Percentiles rank a stretch among this genome's conserved stretches.
Evolutionary conservation across 208 protist species (phyloP).

Genomic region (Leptomonas seymouri): DNA sequence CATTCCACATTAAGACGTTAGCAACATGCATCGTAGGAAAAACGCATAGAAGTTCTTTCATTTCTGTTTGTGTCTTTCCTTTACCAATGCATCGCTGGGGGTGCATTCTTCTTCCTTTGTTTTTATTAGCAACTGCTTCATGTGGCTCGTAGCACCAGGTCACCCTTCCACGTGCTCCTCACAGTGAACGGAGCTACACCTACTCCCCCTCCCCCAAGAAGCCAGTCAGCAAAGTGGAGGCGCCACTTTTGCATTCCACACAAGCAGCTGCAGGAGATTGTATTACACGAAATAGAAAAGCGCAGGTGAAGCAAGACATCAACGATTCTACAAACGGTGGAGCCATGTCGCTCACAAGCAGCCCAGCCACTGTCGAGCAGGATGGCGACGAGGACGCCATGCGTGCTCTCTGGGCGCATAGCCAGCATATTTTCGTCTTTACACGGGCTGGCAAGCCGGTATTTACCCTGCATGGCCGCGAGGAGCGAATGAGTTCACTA

Average conservation of each 20-base stretch:
- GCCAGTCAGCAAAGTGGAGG: no score
- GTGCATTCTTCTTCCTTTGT: no score
- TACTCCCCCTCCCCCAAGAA: no score
- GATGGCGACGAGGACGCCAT: not conserved
- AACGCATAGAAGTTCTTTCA: no score
- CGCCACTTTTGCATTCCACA: not conserved
- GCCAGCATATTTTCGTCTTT: conserved; percentile 85
- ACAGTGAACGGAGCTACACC: no score
- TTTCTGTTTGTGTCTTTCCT: no score
- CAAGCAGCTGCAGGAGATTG: not conserved
- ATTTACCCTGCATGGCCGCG: conserved; percentile 74
- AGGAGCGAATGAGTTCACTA: conserved; percentile 49
- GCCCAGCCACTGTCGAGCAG: not conserved
- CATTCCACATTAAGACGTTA: no score
- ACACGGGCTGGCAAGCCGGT: conserved; percentile 87
- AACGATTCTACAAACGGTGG: not conserved
- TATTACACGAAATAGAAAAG: not conserved
- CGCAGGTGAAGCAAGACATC: not conserved
- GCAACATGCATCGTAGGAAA: no score
- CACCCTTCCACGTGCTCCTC: no score
- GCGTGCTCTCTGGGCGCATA: conserved; percentile 39
- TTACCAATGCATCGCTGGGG: no score
- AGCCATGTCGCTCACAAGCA: conserved; percentile 8
- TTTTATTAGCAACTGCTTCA: no score
- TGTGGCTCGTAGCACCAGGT: no score